Base-by-base conservation (phyloP, 2,329 filamentous ascomycete species). In the Kalaharituber pfeilii region DNA sequence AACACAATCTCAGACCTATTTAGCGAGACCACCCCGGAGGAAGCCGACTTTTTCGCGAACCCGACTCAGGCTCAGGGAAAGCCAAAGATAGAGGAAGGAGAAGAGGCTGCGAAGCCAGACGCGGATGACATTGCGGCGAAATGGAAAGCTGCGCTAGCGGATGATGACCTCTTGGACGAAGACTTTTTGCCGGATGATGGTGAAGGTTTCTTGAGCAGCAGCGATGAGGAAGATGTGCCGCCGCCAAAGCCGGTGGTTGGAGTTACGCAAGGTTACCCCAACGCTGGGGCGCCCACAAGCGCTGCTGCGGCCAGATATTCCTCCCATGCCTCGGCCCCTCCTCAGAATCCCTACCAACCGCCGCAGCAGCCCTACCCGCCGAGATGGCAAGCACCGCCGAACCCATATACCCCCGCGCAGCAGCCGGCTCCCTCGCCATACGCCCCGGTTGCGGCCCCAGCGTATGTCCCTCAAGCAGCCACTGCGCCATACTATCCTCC, bases 141-240 rank as follows among this genome's bases (percentile, higher is more conserved):
- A 61, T 94, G 89, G 59, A 47, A 59, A 59, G 82, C 84, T 49
- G 84, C 86, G 44, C 77, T 95, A 62, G 85, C 72, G 13, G 82
- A 84, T 50, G 82, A 88, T 59, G 79, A 86, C 57, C 65, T 76
- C 61, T 65, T 76, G 51, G 70, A 72, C 18, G 72, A 71, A 49
- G 72, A 79, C 1, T 80, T 89, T 61, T 80, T 88, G 59, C 79
- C 84, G 47, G 88, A 88, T 61, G 88, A 94, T 66, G 84, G 85
- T 60, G 84, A 88, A 64, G 87, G 86, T 0, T 83, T 95, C 57
- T 71, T 95, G 8, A 81, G 94, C 5, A 87, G 88, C 55, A 73
- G 75, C 3, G 73, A 66, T 24, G 72, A 9, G 69, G 74, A 20
- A 66, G 73, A 53, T 55, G 56, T 59, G 30, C 50, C 63, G 33